Evolutionary conservation across 192 early-diverging fungal species (phyloP), one percentile per base, ranked within the genome.

Genomic region (Umbelopsis ramanniana): DNA sequence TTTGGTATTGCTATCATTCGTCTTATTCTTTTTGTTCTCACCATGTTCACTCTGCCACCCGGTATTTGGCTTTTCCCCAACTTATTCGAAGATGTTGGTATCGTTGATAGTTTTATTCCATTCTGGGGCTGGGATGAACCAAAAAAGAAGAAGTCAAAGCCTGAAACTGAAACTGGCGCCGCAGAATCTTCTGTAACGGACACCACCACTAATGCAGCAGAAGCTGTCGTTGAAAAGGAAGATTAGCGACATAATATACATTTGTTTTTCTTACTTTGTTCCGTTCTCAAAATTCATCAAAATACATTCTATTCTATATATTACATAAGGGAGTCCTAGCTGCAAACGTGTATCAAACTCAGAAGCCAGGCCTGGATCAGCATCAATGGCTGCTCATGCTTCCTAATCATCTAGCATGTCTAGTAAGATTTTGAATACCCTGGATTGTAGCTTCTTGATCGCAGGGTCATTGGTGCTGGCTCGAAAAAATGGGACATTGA

Each of bases 31-130:
- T 99, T 92, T 77, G 71, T 96, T 55, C 85, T 92, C 6, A 88
- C 94, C 48, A 84, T 92, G 69, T 77, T 88, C 5, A 80, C 86
- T 21, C 84, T 88, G 21, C 91, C 94, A 47, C 89, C 89, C 68
- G 95, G 96, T 23, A 88, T 97, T 71, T 98, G 96, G 97, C 81
- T 99, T 15, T 99, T 96, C 85, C 97, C 97, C 52, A 97, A 98
- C 68, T 79, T 99, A 74, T 99, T 99, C 86, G 97, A 90, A 46
- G 97, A 99, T 77, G 91, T 93, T 53, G 95, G 96, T 22, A 87
- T 98, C 71, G 82, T 97, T 52, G 97, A 99, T 71, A 93, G 91
- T 69, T 99, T 99, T 74, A 89, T 92, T 69, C 97, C 97, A 19
- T 75, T 94, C 23, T 96, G 94, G 87, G 95, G 85, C 66, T 97